These are phyloP conservation scores for Phyllosticta ampelicida DNA, from an alignment of 2,329 filamentous ascomycete genomes.

Conservation along the genomic window DNA sequence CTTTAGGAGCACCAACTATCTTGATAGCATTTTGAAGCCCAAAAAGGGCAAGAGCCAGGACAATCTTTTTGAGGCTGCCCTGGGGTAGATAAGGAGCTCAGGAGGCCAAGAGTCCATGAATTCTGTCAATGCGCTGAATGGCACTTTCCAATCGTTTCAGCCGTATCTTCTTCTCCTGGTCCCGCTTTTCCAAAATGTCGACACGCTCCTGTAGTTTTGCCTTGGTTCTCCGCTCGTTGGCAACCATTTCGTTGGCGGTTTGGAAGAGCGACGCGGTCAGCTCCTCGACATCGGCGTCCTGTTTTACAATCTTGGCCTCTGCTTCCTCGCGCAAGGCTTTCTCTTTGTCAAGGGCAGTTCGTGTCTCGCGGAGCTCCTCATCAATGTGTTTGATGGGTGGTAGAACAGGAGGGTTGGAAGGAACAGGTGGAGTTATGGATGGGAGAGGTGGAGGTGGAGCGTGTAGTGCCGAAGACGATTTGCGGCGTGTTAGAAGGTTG, in stretches of 20 bases:
- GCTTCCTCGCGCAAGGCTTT: constrained; percentile 56
- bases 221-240: constrained; percentile 58
- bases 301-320: constrained; percentile 55
- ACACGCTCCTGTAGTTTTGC: constrained; percentile 63
- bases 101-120: constrained; percentile 46
- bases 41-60: neutral
- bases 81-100: neutral
- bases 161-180: constrained; percentile 56
- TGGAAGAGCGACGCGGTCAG: constrained; percentile 65
- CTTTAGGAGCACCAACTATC: neutral
- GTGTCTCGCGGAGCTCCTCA: constrained; percentile 46
- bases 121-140: constrained; percentile 59
- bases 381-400: constrained; percentile 36
- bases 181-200: constrained; percentile 55
- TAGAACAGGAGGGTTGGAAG: constrained; percentile 16
- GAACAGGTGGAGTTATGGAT: constrained; percentile 25
- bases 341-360: constrained; percentile 53
- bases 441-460: constrained; percentile 19
- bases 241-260: constrained; percentile 83
- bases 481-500: constrained; percentile 30
- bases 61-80: neutral
- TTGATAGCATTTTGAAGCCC: neutral
- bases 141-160: constrained; percentile 62
- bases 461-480: constrained; percentile 4
- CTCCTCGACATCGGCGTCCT: constrained; percentile 67